A percentile compares a stretch with the other conserved stretches of the same genome.
These are phyloP conservation scores for Lippia alba DNA, from an alignment of 305 asterid species.

Conservation along the genomic window DNA sequence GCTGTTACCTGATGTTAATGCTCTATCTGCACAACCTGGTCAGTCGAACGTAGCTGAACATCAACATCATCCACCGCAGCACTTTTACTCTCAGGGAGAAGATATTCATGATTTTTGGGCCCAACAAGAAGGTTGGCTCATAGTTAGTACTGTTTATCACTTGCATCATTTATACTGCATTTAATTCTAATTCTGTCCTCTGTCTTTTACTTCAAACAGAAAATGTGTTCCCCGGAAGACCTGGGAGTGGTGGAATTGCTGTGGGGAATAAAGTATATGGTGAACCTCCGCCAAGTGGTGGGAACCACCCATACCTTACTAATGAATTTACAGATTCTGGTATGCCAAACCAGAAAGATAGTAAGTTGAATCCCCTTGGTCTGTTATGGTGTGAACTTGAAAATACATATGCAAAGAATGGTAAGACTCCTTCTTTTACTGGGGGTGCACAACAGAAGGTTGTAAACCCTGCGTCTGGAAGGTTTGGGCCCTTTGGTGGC, in stretches of 20 bases:
- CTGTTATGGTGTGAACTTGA: slow-evolving; percentile 95
- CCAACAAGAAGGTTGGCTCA: slow-evolving; percentile 75
- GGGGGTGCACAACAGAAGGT: slow-evolving; percentile 53
- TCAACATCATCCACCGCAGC: slow-evolving; percentile 55
- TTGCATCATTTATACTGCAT: slow-evolving; percentile 26
- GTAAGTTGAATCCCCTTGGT: slow-evolving; percentile 76
- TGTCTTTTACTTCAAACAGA: slow-evolving; percentile 48
- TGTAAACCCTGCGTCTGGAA: slow-evolving; percentile 55
- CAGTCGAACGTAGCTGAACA: slow-evolving; percentile 55
- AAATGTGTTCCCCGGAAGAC: slow-evolving; percentile 84
- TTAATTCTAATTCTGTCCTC: slow-evolving; percentile 30
- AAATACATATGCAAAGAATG: slow-evolving; percentile 67
- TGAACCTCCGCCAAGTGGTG: slow-evolving; percentile 51
- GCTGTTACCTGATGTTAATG: slow-evolving; percentile 65
- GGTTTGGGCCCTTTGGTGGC: slow-evolving; percentile 53
- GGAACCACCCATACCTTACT: slow-evolving; percentile 49
- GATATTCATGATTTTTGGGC: slow-evolving; percentile 57
- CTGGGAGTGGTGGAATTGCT: slow-evolving; percentile 71
- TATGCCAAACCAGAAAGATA: slow-evolving; percentile 49
- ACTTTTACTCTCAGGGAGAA: slow-evolving; percentile 53
- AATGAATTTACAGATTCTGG: slow-evolving; percentile 49
- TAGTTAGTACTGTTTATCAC: slow-evolving; percentile 19
- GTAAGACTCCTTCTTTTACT: slow-evolving; percentile 44
- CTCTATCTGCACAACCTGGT: slow-evolving; percentile 49
- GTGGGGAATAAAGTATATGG: slow-evolving; percentile 51